Percentiles rank a stretch among this genome's conserved stretches.
These are phyloP conservation scores for Aspergillus udagawae DNA, from an alignment of 2,329 filamentous ascomycete species.

Conservation along the genomic window DNA sequence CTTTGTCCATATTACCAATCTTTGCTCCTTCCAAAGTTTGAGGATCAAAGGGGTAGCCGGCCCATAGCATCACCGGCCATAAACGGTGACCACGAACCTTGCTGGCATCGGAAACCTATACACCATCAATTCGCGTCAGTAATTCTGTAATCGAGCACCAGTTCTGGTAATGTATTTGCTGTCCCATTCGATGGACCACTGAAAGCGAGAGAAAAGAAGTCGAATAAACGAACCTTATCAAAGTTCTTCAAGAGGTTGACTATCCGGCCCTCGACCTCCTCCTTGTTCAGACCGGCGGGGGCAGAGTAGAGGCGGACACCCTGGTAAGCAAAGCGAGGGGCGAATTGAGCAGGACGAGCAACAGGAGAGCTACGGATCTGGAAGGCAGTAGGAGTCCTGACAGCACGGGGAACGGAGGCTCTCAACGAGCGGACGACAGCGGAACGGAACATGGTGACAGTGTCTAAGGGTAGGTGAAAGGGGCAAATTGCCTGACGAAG, in stretches of 20 bases:
- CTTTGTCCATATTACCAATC: slow-evolving; percentile 18
- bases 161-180: not conserved
- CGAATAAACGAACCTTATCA: slow-evolving; percentile 70
- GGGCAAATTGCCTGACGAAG: not conserved
- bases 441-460: slow-evolving; percentile 78
- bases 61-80: not conserved
- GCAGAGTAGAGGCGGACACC: slow-evolving; percentile 83
- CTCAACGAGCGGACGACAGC: slow-evolving; percentile 75
- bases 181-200: not conserved
- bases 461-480: slow-evolving; percentile 7
- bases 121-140: slow-evolving; percentile 6
- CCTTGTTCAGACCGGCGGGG: slow-evolving; percentile 69
- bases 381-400: slow-evolving; percentile 57
- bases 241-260: slow-evolving; percentile 90
- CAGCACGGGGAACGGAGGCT: slow-evolving; percentile 48
- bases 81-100: slow-evolving; percentile 28
- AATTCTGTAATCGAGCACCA: not conserved
- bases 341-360: slow-evolving; percentile 57
- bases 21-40: not conserved
- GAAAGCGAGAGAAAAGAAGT: slow-evolving; percentile 6
- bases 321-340: slow-evolving; percentile 62
- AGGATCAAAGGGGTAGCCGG: not conserved
- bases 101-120: slow-evolving; percentile 36
- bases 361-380: slow-evolving; percentile 57
- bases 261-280: slow-evolving; percentile 88